Evolutionary conservation across 1,139 yeast species (phyloP).

Genomic region (Saccharomyces hybrid): DNA sequence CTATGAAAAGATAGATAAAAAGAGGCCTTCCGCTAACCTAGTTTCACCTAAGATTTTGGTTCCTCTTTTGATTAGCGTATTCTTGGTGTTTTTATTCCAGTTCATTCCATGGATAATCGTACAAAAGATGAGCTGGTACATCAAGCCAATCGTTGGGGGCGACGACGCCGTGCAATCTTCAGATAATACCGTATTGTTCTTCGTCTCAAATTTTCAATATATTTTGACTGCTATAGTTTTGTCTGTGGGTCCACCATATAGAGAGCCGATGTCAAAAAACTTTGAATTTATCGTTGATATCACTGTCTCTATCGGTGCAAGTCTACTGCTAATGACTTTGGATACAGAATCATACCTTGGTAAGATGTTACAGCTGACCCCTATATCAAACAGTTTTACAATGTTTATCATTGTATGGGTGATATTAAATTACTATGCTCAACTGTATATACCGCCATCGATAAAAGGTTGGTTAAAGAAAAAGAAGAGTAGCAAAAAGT

Average conservation of each 20-base stretch:
- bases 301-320: constrained; percentile 40
- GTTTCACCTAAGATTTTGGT: constrained; percentile 82
- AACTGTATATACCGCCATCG: constrained; percentile 29
- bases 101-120: constrained; percentile 55
- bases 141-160: constrained; percentile 73
- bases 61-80: constrained; percentile 70
- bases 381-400: constrained; percentile 48
- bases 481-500: constrained; percentile 33
- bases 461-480: constrained; percentile 32
- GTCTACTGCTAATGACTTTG: constrained; percentile 44
- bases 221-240: constrained; percentile 73
- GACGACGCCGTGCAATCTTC: constrained; percentile 80
- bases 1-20: constrained; percentile 47
- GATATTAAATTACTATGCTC: constrained; percentile 42
- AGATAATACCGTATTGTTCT: constrained; percentile 81
- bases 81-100: constrained; percentile 57
- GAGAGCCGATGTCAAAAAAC: constrained; percentile 67
- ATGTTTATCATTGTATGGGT: constrained; percentile 42
- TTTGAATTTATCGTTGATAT: constrained; percentile 64
- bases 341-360: constrained; percentile 51
- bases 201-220: constrained; percentile 81
- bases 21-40: constrained; percentile 89
- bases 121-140: constrained; percentile 63
- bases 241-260: constrained; percentile 92
- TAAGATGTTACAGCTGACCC: constrained; percentile 65